These are phyloP conservation scores for Wickerhamiella brachini DNA, from an alignment of 805 yeast species.

Conservation along the genomic window DNA sequence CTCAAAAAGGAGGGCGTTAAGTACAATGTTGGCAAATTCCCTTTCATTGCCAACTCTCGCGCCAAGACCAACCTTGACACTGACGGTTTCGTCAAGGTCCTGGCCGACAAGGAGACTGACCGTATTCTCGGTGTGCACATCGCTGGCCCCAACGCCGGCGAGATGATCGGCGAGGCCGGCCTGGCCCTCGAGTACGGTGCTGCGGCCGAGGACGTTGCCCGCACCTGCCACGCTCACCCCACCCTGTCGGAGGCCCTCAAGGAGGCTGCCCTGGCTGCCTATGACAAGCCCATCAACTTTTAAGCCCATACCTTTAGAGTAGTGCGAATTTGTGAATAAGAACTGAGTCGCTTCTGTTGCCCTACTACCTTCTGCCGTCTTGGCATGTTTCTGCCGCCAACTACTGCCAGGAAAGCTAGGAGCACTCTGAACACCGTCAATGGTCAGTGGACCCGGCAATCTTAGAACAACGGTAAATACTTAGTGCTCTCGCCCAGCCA, in stretches of 20 bases:
- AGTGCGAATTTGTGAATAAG: too few relatives aligned
- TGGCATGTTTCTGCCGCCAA: too few relatives aligned
- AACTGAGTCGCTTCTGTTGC: too few relatives aligned
- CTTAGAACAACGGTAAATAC: too few relatives aligned
- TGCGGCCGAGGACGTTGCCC: conserved; percentile 90
- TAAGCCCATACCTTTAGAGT: too few relatives aligned
- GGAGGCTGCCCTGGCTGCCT: conserved; percentile 92
- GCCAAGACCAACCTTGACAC: conserved; percentile 97
- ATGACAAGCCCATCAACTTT: conserved; percentile 80
- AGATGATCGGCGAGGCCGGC: conserved; percentile 98
- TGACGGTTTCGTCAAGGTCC: conserved; percentile 91
- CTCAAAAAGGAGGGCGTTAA: conserved; percentile 83
- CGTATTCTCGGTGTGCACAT: conserved; percentile 93
- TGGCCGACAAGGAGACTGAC: conserved; percentile 95
- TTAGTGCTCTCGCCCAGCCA: too few relatives aligned
- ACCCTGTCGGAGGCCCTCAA: conserved; percentile 95
- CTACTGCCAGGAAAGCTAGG: too few relatives aligned
- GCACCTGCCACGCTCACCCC: conserved; percentile 98
- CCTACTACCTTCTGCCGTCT: too few relatives aligned
- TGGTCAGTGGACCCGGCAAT: too few relatives aligned
- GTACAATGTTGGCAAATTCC: conserved; percentile 94
- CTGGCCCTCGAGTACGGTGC: conserved; percentile 98
- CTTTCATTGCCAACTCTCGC: conserved; percentile 97
- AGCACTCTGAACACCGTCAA: too few relatives aligned
- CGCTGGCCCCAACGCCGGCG: conserved; percentile 98